Evolutionary conservation across 1,139 yeast genomes (phyloP), one percentile per base, ranked within the genome.

Genomic region (Pneumocystis murina): DNA sequence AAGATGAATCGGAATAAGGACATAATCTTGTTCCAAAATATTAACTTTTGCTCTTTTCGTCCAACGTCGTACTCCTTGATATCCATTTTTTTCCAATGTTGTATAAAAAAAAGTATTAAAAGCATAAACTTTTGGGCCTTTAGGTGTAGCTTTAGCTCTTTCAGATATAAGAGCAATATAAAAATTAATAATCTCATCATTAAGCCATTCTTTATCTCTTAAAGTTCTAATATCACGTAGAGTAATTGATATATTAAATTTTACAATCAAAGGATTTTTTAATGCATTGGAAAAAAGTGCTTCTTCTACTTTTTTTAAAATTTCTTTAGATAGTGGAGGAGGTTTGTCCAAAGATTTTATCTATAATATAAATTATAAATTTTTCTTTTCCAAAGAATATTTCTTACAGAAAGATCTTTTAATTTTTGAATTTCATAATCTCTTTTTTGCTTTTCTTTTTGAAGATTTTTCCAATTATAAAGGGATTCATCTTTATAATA

Each of bases 181-280:
- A 70, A 84, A 86, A 72, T 92, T 98, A 65, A 92, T 90, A 2
- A 92, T 80, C 63, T 86, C 88, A 73, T 94, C 98, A 72, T 92
- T 92, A 58, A 92, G 79, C 99, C 99, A 92, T 61, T 79, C 76
- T 1, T 86, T 79, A 64, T 85, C 88, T 8, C 80, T 76, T 48
- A 92, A 76, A 0, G 97, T 90, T 63, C 79, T 78, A 63, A 92
- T 73, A 72, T 92, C 98, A 60, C 82, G 75, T 0, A 81, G 80
- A 4, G 78, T 76, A 8, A 92, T 80, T 64, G 86, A 94, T 41
- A 92, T 76, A 61, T 75, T 75, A 68, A 77, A 78, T 60, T 76
- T 80, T 16, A 77, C 76, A 10, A 77, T 79, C 7, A 79, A 70
- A 58, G 60, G 60, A 38, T 38, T 30, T 30, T 58, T 58, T 10